Evolutionary conservation across 495 filamentous ascomycete species (phyloP), one percentile per base, ranked within the genome.

Genomic region (Annulohypoxylon nitens): DNA sequence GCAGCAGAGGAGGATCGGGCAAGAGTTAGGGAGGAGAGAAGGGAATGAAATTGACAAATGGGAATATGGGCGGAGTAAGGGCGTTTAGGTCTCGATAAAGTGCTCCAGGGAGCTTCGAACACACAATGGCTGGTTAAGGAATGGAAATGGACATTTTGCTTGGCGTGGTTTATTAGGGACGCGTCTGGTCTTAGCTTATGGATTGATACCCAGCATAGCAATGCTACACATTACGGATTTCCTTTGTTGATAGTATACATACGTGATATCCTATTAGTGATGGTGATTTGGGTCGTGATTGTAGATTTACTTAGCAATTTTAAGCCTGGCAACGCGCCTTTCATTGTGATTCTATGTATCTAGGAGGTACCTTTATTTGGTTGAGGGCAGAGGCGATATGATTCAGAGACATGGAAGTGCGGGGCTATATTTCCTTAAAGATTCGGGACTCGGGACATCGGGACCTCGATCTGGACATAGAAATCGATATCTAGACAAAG

Each of bases 151-250:
- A 12, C n/a, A 34, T 69, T 41, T 41, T 30, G 14, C 37, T 23
- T 41, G 25, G 45, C 33, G 30, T 34, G n/a, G n/a, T 23, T 18
- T 20, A 14, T 63, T 25, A 47, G 16, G 37, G 39, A 48, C 12
- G 50, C 51, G 41, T 23, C 23, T 26, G 39, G 6, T 47, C 37
- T 64, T 18, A 41, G 47, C 26, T 47, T 26, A 54, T 12, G 14
- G 33, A 43, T 61, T 61, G 45, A 68, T 68, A 60, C 20, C 37
- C 30, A 50, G 51, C 51, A 43, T 43, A 54, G 20, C n/a, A 65
- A 64, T 70, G 45, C 53, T 33, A 64, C 59, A 36, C 18, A 69
- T 37, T n/a, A 57, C 33, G 50, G 12, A 54, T 30, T 54, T 54
- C 16, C 9, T 47, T 10, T 25, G 16, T 3, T 61, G 11, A 18